These are phyloP conservation scores for Chloris gayana DNA, from an alignment of 176 grass and related monocot genomes.

Conservation along the genomic window DNA sequence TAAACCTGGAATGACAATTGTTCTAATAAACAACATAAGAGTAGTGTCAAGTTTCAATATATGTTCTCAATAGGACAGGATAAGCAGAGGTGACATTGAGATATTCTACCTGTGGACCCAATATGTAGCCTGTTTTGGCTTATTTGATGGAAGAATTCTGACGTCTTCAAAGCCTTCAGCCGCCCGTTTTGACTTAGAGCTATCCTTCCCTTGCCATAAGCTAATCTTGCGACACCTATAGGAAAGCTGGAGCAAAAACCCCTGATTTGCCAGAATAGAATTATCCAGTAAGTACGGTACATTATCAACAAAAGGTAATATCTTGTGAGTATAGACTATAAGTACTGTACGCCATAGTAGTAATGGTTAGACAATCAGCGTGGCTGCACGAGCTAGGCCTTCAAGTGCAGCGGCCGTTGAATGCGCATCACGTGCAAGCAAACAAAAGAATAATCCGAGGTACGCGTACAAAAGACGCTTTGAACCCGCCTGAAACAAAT, in stretches of 20 bases:
- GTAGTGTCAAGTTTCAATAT: not conserved
- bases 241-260: not conserved
- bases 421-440: constrained; percentile 32
- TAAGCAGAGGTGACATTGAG: not conserved
- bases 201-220: not conserved
- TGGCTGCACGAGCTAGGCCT: constrained; percentile 6
- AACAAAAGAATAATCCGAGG: too few species aligned
- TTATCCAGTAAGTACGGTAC: too few species aligned
- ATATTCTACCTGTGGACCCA: not conserved
- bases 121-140: not conserved
- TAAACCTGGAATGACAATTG: too few species aligned
- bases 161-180: not conserved
- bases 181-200: not conserved
- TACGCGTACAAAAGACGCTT: not conserved
- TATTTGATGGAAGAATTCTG: not conserved
- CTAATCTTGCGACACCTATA: not conserved
- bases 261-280: not conserved
- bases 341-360: too few species aligned
- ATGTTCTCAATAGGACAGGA: not conserved
- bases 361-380: not conserved
- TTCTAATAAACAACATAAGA: not conserved
- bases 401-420: not conserved
- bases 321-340: not conserved
- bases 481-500: too few species aligned
- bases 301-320: not conserved